A percentile compares a stretch with the other conserved stretches of the same genome.
Conservation (phyloP, 2,329 filamentous ascomycete species). For the Alternaria novae-zelandiae region DNA sequence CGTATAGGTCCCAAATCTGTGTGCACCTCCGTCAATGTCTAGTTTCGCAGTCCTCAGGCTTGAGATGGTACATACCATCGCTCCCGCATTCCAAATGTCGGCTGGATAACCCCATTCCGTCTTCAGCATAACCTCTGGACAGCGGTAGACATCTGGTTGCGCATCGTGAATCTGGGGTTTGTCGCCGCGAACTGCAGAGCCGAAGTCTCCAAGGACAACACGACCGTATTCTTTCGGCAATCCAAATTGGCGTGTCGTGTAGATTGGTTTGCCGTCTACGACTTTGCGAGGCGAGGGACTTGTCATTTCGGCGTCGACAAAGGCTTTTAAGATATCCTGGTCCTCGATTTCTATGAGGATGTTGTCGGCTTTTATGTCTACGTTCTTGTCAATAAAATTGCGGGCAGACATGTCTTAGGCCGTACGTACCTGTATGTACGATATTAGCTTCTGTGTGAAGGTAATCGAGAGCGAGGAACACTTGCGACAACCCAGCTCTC, state of each 20-base stretch:
- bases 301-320: conserved; percentile 44
- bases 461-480: conserved; percentile 52
- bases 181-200: conserved; percentile 13
- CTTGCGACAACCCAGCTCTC: conserved; percentile 44
- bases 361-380: conserved; percentile 55
- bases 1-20: conserved; percentile 49
- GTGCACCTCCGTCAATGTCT: conserved; percentile 9
- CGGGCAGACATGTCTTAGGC: neutral
- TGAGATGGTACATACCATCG: conserved; percentile 36
- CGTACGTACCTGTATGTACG: conserved; percentile 51
- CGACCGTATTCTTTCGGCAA: conserved; percentile 41
- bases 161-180: conserved; percentile 31
- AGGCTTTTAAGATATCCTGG: conserved; percentile 41
- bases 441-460: conserved; percentile 54
- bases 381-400: neutral
- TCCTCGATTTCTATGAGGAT: conserved; percentile 50
- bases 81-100: conserved; percentile 51
- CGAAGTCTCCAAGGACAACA: conserved; percentile 43
- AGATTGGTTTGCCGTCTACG: conserved; percentile 41
- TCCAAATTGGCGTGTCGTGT: conserved; percentile 45
- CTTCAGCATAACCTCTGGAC: conserved; percentile 49
- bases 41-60: neutral
- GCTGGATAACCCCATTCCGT: conserved; percentile 45
- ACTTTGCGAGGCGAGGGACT: conserved; percentile 49
- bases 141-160: conserved; percentile 47